These are phyloP conservation scores for Xerocomellus dryophilus DNA, from an alignment of 768 basidiomycete genomes.

Conservation along the genomic window DNA sequence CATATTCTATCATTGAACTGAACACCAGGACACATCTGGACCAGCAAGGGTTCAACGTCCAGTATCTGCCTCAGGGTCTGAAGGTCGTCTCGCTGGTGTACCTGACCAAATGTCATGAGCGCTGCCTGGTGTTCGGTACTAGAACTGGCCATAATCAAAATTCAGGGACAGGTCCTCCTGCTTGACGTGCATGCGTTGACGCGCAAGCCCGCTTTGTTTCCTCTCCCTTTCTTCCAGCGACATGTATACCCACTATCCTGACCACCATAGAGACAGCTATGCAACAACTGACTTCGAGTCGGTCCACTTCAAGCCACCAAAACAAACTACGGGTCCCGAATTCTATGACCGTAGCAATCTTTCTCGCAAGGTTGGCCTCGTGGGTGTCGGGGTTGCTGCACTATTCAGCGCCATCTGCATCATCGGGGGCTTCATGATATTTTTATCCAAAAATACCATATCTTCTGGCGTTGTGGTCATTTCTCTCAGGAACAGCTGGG, in stretches of 20 bases:
- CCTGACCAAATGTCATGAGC: neutral
- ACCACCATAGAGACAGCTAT: constrained; percentile 6
- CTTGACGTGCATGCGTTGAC: neutral
- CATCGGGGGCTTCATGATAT: constrained; percentile 22
- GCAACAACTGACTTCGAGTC: constrained; percentile 19
- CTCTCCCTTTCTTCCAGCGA: neutral
- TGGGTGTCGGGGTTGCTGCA: constrained; percentile 23
- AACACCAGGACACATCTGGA: neutral
- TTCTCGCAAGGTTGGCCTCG: constrained; percentile 24
- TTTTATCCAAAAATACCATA: constrained; percentile 20
- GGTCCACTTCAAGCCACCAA: constrained; percentile 17
- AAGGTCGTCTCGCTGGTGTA: neutral
- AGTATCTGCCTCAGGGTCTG: neutral
- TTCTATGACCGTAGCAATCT: constrained; percentile 28
- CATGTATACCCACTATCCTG: constrained; percentile 4
- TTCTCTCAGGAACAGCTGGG: constrained; percentile 9
- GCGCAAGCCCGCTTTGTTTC: neutral
- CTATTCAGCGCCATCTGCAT: constrained; percentile 26
- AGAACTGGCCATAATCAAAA: neutral
- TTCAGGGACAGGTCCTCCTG: constrained; percentile 1
- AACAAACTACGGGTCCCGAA: constrained; percentile 23
- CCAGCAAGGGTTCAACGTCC: neutral
- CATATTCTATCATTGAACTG: neutral
- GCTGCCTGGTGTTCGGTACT: neutral
- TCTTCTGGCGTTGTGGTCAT: constrained; percentile 25